Conservation (phyloP, 768 basidiomycete species). For the Hygrocybe punicea region DNA sequence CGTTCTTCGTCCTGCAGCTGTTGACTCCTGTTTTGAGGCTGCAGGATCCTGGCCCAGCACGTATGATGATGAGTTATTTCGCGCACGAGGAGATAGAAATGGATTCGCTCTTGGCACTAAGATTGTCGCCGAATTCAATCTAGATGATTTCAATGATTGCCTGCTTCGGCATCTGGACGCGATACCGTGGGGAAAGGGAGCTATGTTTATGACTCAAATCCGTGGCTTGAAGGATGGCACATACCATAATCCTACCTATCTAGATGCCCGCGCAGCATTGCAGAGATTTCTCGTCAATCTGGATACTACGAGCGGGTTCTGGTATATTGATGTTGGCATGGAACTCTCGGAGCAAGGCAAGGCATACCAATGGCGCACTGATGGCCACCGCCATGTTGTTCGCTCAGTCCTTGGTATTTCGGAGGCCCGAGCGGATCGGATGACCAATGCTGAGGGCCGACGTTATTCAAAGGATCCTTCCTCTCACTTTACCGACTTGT, state of each 20-base stretch:
- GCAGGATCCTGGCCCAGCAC: background rate
- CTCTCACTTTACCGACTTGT: background rate
- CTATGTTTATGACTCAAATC: background rate
- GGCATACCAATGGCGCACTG: background rate
- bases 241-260: background rate
- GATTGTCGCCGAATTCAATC: background rate
- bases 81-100: background rate
- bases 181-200: background rate
- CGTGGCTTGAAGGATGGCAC: background rate
- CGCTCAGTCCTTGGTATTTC: background rate
- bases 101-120: background rate
- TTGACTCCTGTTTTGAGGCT: background rate
- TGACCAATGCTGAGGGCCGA: background rate
- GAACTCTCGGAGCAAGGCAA: background rate
- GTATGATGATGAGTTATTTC: background rate
- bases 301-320: background rate
- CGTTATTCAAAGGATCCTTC: background rate
- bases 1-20: background rate
- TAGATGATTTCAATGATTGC: background rate
- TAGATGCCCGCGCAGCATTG: background rate
- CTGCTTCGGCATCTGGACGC: background rate
- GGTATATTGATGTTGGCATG: conserved; percentile 3
- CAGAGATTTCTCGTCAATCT: background rate
- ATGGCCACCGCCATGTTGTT: background rate
- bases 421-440: background rate